Base-by-base conservation (phyloP, 345 rosid genomes). In the Eucalyptus regnans region DNA sequence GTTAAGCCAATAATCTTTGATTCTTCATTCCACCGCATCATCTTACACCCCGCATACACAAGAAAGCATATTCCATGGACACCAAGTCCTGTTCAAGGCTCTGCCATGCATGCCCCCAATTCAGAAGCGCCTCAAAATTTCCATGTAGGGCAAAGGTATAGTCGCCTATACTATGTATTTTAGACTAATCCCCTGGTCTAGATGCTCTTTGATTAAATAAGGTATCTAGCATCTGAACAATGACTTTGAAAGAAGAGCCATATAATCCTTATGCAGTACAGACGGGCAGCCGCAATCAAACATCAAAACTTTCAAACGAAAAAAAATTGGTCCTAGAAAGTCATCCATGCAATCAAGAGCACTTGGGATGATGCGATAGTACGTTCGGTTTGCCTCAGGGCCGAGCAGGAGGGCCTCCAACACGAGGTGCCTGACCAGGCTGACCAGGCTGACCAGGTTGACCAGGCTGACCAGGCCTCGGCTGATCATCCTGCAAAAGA, bases 321-420 rank as follows among this genome's bases (percentile, higher is more conserved):
- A 41, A 33, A 76, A 20, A 41, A 41, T 71, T 3, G 27, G 84
- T 76, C 84, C 84, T 41, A 17, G 12, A 76, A 76, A 20, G 48
- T 43, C 48, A 76, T 20, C 27, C 83, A 41, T 9, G 15, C 48
- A 41, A 76, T 76, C 84, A 41, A 22, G 46, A 76, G 29, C 48
- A 76, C 48, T 10, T 41, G 27, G 48, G 29, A 22, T 76, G 44
- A 41, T 37, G 84, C 84, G 12, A 76, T 44, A 76, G 16, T 41
- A 41, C 5, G 56, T 7, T 58, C 8, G 62, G 31, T 81, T 68
- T 76, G 84, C 84, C 94, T 92, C 87, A 95, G 23, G 95, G 20
- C 23, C 97, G 96, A 71, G 93, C 90, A 31, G 96, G 92, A 23
- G 60, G 56, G 12, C 92, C 96, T 87, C 90, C 98, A 7, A 93